Conservation (phyloP, 192 early-diverging fungal species). For the Coemansia sp. region DNA sequence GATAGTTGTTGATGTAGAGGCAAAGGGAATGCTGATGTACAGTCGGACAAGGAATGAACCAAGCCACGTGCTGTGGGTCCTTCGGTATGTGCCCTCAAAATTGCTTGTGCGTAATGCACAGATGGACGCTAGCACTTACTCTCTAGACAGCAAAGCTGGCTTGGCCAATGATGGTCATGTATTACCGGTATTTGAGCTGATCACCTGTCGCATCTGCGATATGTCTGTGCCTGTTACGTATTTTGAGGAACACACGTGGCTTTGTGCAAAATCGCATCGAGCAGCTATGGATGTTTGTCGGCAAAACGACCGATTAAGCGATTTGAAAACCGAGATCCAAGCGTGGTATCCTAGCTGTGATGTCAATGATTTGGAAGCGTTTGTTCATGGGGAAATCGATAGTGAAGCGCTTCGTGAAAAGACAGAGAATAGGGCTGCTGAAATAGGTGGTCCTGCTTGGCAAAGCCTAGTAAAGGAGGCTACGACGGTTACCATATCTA, state of each 20-base stretch:
- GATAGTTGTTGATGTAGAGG: slow-evolving; percentile 18
- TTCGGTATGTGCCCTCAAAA: slow-evolving; percentile 17
- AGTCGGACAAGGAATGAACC: slow-evolving; percentile 20
- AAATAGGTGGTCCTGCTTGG: slow-evolving; percentile 25
- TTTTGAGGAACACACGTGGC: slow-evolving; percentile 51
- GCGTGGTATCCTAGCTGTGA: slow-evolving; percentile 45
- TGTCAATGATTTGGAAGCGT: slow-evolving; percentile 21
- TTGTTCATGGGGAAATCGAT: slow-evolving; percentile 30
- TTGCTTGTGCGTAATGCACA: background rate
- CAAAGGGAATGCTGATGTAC: slow-evolving; percentile 51
- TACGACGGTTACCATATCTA: slow-evolving; percentile 10
- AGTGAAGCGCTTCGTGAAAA: slow-evolving; percentile 10
- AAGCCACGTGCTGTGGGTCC: slow-evolving; percentile 50
- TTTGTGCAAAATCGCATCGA: slow-evolving; percentile 46
- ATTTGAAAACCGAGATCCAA: slow-evolving; percentile 32
- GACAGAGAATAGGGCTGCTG: slow-evolving; percentile 13
- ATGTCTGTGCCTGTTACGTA: slow-evolving; percentile 30
- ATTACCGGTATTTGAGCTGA: slow-evolving; percentile 16
- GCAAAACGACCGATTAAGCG: slow-evolving; percentile 40
- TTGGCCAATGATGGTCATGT: too few relatives aligned
- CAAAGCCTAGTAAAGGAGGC: slow-evolving; percentile 21
- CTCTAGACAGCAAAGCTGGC: background rate
- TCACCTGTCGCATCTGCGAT: slow-evolving; percentile 50
- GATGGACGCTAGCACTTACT: background rate
- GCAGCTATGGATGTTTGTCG: slow-evolving; percentile 47